A percentile compares a stretch with the other conserved stretches of the same genome.
Conservation (phyloP, 495 filamentous ascomycete species). For the Acidiella bohemica region DNA sequence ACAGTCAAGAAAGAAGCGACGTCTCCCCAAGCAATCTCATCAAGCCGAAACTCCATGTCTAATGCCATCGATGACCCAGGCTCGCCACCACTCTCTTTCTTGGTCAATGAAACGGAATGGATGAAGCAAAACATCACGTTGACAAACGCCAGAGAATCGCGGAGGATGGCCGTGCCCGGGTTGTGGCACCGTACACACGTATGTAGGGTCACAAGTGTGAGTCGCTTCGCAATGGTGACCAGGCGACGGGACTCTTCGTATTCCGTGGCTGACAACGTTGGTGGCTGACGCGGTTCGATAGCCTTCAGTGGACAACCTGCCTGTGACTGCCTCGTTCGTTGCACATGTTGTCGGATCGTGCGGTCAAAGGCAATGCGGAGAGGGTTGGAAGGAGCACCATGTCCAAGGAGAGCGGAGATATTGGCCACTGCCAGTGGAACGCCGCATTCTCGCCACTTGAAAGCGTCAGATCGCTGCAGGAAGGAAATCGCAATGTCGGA, state of each 20-base stretch:
- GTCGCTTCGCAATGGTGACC: conserved; percentile 25
- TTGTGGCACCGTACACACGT: conserved; percentile 47
- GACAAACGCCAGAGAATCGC: conserved; percentile 51
- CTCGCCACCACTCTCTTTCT: conserved; percentile 32
- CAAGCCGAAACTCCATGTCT: conserved; percentile 26
- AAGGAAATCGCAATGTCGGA: conserved; percentile 44
- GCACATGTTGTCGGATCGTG: conserved; percentile 4
- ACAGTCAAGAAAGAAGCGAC: conserved; percentile 57
- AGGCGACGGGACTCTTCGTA: conserved; percentile 7
- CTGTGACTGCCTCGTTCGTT: no score
- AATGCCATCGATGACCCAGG: conserved; percentile 22
- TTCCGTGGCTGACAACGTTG: conserved; percentile 3
- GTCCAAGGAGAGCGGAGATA: conserved; percentile 43
- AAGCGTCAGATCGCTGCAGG: conserved; percentile 10
- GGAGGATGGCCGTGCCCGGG: conserved; percentile 52
- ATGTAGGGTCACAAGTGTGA: conserved; percentile 36
- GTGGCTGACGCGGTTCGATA: conserved; percentile 5
- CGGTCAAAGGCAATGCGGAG: conserved; percentile 27
- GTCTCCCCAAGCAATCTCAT: conserved; percentile 54
- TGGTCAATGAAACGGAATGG: conserved; percentile 43
- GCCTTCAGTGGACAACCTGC: neutral
- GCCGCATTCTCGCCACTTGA: conserved; percentile 52
- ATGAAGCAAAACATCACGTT: conserved; percentile 57
- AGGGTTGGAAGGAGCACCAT: conserved; percentile 40
- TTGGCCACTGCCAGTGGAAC: conserved; percentile 39